These are phyloP conservation scores for Calocybe gambosa DNA, from an alignment of 1,284 basidiomycete species.

Conservation along the genomic window DNA sequence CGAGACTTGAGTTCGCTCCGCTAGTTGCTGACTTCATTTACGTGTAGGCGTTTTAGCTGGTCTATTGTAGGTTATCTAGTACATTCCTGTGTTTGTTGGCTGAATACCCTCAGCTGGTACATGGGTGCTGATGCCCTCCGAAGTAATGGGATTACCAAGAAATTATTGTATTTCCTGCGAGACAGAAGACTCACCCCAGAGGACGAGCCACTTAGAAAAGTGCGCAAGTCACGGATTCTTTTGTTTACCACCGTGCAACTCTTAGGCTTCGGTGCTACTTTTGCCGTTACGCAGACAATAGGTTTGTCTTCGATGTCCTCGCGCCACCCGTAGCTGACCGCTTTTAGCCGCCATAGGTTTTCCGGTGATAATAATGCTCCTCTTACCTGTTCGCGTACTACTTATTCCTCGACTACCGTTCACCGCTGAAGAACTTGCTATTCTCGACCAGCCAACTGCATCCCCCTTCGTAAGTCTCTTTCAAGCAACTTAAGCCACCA, in stretches of 20 bases:
- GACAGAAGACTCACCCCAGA: constrained; percentile 62
- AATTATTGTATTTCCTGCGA: constrained; percentile 77
- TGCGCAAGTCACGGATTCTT: constrained; percentile 74
- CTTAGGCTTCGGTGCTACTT: constrained; percentile 82
- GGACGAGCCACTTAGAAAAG: constrained; percentile 65
- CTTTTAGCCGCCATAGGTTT: constrained; percentile 80
- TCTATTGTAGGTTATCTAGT: constrained; percentile 49
- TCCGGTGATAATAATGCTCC: constrained; percentile 82
- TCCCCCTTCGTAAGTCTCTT: constrained; percentile 65
- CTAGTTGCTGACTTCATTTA: neutral
- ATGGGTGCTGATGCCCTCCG: constrained; percentile 85
- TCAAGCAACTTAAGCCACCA: neutral
- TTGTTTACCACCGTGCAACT: constrained; percentile 80
- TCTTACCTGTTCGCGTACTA: constrained; percentile 78
- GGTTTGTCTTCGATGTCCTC: constrained; percentile 40
- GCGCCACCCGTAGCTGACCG: neutral
- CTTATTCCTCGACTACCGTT: constrained; percentile 78
- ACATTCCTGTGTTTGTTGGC: constrained; percentile 4
- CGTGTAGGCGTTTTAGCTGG: constrained; percentile 59
- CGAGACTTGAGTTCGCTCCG: neutral
- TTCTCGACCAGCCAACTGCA: constrained; percentile 86
- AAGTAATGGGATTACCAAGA: constrained; percentile 80
- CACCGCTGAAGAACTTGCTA: constrained; percentile 71
- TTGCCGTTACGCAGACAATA: constrained; percentile 89
- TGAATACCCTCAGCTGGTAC: constrained; percentile 60